A percentile compares a stretch with the other conserved stretches of the same genome.
phyloP scores from a whole-genome alignment of 192 early-diverging fungal species.

The Coemansia asiatica region DNA sequence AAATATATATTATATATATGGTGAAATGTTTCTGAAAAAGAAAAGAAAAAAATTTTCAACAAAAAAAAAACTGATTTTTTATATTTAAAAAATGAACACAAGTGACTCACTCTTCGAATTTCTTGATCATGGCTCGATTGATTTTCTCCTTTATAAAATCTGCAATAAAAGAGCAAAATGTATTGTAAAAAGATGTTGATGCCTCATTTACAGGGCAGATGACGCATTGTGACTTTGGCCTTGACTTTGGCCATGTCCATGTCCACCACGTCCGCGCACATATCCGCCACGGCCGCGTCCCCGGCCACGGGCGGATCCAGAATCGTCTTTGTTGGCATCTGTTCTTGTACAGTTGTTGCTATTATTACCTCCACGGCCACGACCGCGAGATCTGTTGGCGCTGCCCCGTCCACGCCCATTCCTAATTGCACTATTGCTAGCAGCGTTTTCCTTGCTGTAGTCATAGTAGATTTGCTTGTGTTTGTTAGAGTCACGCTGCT shows the following conservation, averaged over 20 bases:
- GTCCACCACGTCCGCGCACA: not conserved
- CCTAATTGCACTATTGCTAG: not conserved
- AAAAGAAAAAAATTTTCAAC: too few species aligned
- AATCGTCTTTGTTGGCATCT: not conserved
- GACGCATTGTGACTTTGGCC: not conserved
- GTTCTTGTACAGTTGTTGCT: not conserved
- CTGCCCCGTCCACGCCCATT: constrained; percentile 5
- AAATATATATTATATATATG: too few species aligned
- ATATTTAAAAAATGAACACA: not conserved
- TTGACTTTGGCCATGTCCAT: not conserved
- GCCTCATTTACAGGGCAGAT: too few species aligned
- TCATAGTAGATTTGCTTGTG: constrained; percentile 25
- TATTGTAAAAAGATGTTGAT: too few species aligned
- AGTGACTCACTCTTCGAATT: not conserved
- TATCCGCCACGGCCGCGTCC: constrained; percentile 6
- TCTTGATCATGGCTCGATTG: too few species aligned
- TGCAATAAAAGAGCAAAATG: too few species aligned
- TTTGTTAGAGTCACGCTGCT: not conserved
- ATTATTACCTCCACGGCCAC: constrained; percentile 18
- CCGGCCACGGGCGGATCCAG: not conserved
- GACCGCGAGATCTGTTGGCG: constrained; percentile 12
- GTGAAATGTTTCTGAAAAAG: too few species aligned
- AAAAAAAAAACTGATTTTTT: too few species aligned
- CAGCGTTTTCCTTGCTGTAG: constrained; percentile 13
- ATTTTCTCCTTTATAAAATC: too few species aligned